These are phyloP conservation scores for Naganishia friedmannii DNA, from an alignment of 768 basidiomycete genomes.

Conservation along the genomic window DNA sequence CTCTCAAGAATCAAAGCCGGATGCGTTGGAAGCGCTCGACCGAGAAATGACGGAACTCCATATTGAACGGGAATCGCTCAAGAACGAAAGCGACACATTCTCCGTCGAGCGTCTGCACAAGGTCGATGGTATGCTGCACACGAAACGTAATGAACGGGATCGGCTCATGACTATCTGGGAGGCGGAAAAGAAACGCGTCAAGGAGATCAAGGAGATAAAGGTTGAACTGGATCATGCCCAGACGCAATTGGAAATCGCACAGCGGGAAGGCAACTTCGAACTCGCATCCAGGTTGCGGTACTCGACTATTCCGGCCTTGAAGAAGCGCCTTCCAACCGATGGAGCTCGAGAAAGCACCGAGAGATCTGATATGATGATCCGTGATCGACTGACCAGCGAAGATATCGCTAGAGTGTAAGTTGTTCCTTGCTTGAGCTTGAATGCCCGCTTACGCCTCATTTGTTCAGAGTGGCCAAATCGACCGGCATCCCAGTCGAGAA, in stretches of 20 bases:
- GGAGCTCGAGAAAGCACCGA: slow-evolving; percentile 55
- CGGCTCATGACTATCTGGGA: slow-evolving; percentile 69
- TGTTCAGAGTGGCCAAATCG: slow-evolving; percentile 66
- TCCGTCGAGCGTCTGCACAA: slow-evolving; percentile 68
- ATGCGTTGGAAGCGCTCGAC: slow-evolving; percentile 75
- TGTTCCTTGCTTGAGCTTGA: too few species aligned
- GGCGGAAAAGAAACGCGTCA: slow-evolving; percentile 51
- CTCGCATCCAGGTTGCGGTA: slow-evolving; percentile 78
- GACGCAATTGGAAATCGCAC: slow-evolving; percentile 79
- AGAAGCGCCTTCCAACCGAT: slow-evolving; percentile 65
- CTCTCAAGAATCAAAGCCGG: slow-evolving; percentile 76
- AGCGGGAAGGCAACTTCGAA: slow-evolving; percentile 83
- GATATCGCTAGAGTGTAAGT: slow-evolving; percentile 74
- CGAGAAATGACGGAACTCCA: slow-evolving; percentile 79
- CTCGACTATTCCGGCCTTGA: slow-evolving; percentile 76
- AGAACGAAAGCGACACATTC: slow-evolving; percentile 81
- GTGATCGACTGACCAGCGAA: slow-evolving; percentile 81
- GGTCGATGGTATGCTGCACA: slow-evolving; percentile 64
- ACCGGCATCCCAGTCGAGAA: slow-evolving; percentile 90
- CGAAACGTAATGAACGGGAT: slow-evolving; percentile 65
- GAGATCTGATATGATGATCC: slow-evolving; percentile 66
- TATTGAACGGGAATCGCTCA: slow-evolving; percentile 83
- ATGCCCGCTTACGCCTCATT: background rate
- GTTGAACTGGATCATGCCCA: slow-evolving; percentile 76
- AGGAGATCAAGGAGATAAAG: slow-evolving; percentile 54